Evolutionary conservation across 1,284 basidiomycete species (phyloP), one percentile per base, ranked within the genome.

Genomic region (Cryptococcus maquisensis): DNA sequence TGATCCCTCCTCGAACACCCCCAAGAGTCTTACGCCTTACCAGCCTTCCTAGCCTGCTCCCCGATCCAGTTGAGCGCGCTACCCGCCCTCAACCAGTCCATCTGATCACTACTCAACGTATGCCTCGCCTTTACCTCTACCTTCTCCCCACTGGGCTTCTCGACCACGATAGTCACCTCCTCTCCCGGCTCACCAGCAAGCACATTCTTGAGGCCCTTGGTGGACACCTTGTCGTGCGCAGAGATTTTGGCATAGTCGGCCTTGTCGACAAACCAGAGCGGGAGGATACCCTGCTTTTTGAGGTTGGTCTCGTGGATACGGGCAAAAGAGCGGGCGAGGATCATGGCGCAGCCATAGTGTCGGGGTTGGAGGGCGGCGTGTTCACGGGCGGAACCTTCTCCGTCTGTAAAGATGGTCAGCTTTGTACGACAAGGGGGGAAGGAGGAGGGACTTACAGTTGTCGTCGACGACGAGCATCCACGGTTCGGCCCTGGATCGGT

Each of bases 271-370:
- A 97, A 90, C 86, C 90, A 95, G 8, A 97, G 79, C 9, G 93
- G 94, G 15, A 97, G 80, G 49, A 97, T 79, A 47, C 92, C 93
- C 83, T 97, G 93, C 84, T 97, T 97, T 87, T 96, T 96, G 58
- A 97, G 79, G 77, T 98, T 98, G 13, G 94, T 97, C 78, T 98
- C 92, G 77, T 99, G 96, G 59, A 99, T 99, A 61, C 96, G 88
- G 60, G 96, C 96, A 67, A 99, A 98, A 3, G 93, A 97, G 35
- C 92, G 82, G 0, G 90, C 88, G 52, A 93, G 75, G 65, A 94
- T 91, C 78, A 91, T 78, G 7, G 81, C 83, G 67, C 89, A 91
- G 26, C 90, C 89, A 69, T 96, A 95, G 80, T 23, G 95, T 15
- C 96, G 84, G 47, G 95, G 96, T 72, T 98, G 95, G 35, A 98